phyloP scores from a whole-genome alignment of 208 protist genomes.

The Trichomonas tenax region DNA sequence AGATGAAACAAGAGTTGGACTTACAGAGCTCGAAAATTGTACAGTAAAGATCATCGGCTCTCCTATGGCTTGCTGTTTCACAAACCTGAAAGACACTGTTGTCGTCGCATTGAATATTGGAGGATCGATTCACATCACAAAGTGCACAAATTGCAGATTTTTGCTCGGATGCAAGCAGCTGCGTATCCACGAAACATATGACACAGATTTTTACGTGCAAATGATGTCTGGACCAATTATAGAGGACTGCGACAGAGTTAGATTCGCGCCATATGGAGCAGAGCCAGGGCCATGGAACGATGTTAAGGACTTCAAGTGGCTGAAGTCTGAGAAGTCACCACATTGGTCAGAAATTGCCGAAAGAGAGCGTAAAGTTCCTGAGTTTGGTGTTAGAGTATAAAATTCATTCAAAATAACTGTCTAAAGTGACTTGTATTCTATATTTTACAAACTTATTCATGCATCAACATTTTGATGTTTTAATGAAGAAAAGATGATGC shows the following conservation, averaged over 20 bases:
- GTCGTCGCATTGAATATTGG: neutral
- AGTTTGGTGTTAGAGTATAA: neutral
- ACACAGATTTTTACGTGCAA: neutral
- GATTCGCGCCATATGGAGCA: neutral
- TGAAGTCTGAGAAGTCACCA: neutral
- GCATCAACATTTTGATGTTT: no score
- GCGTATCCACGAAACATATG: neutral
- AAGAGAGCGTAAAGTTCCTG: neutral
- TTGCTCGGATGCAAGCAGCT: neutral
- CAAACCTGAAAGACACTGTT: neutral
- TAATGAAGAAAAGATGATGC: no score
- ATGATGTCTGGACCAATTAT: neutral
- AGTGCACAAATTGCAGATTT: neutral
- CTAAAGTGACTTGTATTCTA: no score
- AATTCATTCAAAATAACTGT: no score
- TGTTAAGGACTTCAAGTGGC: neutral
- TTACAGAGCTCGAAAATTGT: neutral
- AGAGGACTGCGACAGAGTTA: neutral
- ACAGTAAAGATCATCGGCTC: neutral
- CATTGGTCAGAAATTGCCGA: neutral
- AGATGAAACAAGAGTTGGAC: neutral
- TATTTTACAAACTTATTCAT: no score
- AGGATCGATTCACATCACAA: neutral
- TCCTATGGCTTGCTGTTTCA: neutral
- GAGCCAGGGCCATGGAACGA: neutral